Conservation (phyloP, 345 rosid species). For the Salix koriyanagi region DNA sequence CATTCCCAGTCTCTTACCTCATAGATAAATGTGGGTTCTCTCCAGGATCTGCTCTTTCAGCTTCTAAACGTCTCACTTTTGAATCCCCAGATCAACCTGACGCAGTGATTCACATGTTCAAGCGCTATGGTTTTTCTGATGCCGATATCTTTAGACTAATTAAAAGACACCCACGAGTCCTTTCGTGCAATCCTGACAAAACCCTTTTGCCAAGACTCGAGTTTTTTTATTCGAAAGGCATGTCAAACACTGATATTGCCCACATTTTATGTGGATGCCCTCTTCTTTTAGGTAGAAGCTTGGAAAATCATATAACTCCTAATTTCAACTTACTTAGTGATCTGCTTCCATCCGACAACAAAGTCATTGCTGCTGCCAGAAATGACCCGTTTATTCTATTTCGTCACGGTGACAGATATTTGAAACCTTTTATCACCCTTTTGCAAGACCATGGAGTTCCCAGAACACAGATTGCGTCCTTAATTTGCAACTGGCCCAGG, state of each 20-base stretch:
- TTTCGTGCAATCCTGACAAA: not conserved
- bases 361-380: not conserved
- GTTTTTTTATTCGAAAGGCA: not conserved
- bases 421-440: conserved; percentile 4
- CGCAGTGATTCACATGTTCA: not conserved
- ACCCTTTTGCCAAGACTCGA: not conserved
- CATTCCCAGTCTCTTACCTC: conserved; percentile 1
- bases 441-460: conserved; percentile 15
- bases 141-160: not conserved
- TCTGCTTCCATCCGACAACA: not conserved
- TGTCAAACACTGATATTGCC: not conserved
- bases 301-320: conserved; percentile 11
- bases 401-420: not conserved
- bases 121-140: not conserved
- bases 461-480: not conserved
- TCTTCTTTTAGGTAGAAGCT: not conserved
- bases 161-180: not conserved
- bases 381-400: not conserved
- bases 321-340: conserved; percentile 5
- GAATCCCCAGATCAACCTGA: conserved; percentile 1
- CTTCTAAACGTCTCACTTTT: not conserved
- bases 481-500: not conserved
- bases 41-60: not conserved
- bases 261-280: not conserved
- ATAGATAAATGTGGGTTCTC: conserved; percentile 9